phyloP scores from a whole-genome alignment of 1,284 basidiomycete species.

The Bondarzewia mesenterica region DNA sequence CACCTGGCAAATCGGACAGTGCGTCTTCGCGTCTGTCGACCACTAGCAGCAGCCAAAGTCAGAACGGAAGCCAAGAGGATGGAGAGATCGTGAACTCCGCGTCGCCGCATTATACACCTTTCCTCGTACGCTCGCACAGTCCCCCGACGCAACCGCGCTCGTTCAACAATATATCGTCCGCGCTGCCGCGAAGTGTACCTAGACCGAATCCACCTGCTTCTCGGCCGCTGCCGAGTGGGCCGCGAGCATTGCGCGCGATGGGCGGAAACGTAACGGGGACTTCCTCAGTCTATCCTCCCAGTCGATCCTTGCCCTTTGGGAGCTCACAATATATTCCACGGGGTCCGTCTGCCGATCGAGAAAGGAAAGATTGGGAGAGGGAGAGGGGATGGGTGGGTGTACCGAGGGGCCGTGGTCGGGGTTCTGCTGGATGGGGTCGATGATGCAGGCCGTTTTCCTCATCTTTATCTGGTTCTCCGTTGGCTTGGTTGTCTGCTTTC shows the following conservation, averaged over 20 bases:
- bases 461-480: neutral
- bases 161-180: constrained; percentile 21
- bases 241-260: constrained; percentile 38
- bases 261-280: constrained; percentile 1
- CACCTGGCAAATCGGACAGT: neutral
- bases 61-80: neutral
- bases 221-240: constrained; percentile 40
- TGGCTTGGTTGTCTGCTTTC: neutral
- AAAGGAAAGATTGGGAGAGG: constrained; percentile 10
- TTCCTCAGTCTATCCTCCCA: constrained; percentile 1
- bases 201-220: constrained; percentile 17
- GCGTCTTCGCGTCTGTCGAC: neutral
- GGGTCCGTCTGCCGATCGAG: constrained; percentile 12
- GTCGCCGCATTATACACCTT: neutral
- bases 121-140: constrained; percentile 26
- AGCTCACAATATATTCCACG: constrained; percentile 8
- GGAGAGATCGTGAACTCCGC: constrained; percentile 7
- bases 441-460: neutral
- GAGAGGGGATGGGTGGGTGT: constrained; percentile 9
- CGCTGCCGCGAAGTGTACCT: constrained; percentile 19
- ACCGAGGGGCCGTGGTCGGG: constrained; percentile 9
- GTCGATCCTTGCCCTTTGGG: neutral
- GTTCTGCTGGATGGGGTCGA: constrained; percentile 10
- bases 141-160: constrained; percentile 41
- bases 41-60: neutral